Evolutionary conservation across 2,329 filamentous ascomycete species (phyloP).

Genomic region (Boeremia lycopersici): DNA sequence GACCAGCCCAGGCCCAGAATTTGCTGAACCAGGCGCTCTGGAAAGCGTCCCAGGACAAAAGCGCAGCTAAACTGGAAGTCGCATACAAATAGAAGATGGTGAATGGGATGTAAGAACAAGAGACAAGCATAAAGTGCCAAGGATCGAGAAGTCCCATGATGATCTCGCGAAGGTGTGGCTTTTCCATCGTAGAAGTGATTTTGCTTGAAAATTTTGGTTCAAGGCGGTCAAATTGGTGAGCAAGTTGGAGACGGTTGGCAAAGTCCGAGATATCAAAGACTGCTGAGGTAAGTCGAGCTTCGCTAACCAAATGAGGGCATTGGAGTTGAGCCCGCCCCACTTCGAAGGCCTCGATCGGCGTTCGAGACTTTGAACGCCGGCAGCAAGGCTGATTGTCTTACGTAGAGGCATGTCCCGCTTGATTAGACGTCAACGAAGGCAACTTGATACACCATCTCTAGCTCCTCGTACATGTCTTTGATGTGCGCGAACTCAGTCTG

Average conservation of each 20-base stretch:
- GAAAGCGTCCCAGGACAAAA: constrained; percentile 16
- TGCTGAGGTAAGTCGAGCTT: neutral
- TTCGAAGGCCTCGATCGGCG: neutral
- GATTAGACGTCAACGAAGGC: constrained; percentile 8
- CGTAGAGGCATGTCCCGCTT: neutral
- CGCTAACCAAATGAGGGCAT: neutral
- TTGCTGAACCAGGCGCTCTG: constrained; percentile 23
- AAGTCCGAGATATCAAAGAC: neutral
- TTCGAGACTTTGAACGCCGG: neutral
- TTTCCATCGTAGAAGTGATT: neutral
- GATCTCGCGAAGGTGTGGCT: neutral
- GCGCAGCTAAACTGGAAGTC: neutral
- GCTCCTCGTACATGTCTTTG: constrained; percentile 9
- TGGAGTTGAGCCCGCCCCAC: neutral
- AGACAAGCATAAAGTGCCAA: constrained; percentile 20
- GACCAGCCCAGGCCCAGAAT: constrained; percentile 21
- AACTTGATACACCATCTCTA: constrained; percentile 6
- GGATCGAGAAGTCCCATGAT: constrained; percentile 11
- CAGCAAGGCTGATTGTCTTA: neutral
- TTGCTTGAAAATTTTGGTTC: neutral
- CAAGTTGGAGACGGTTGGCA: neutral
- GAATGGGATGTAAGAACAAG: constrained; percentile 15
- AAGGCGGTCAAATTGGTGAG: neutral
- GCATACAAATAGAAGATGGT: constrained; percentile 12
- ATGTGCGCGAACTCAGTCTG: constrained; percentile 1